Percentiles rank a stretch among this genome's conserved stretches.
Evolutionary conservation across 2,329 filamentous ascomycete species (phyloP).

Genomic region (Epichloe gansuensis): DNA sequence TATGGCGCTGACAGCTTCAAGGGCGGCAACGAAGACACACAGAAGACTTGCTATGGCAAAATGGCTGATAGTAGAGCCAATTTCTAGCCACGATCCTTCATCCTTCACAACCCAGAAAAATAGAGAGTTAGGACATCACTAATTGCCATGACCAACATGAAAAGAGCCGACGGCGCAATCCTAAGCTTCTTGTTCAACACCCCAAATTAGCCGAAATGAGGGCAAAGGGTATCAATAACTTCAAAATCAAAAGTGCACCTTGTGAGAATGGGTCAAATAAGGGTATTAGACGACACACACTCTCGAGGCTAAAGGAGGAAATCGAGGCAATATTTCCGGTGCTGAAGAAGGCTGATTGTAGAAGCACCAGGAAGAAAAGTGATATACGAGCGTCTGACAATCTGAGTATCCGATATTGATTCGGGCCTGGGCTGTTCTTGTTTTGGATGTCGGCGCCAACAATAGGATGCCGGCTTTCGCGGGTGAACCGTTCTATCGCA

Average conservation of each 20-base stretch:
- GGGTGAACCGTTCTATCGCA: not conserved
- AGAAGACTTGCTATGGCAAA: conserved; percentile 85
- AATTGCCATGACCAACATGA: conserved; percentile 88
- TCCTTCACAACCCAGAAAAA: conserved; percentile 98
- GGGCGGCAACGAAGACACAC: conserved; percentile 77
- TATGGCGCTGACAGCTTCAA: conserved; percentile 76
- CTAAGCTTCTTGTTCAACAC: conserved; percentile 76
- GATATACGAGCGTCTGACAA: conserved; percentile 79
- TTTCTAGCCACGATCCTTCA: conserved; percentile 94
- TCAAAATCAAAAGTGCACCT: conserved; percentile 72
- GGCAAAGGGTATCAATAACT: conserved; percentile 86
- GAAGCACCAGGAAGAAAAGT: conserved; percentile 87
- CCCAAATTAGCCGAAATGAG: conserved; percentile 85
- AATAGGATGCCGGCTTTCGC: not conserved
- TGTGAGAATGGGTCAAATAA: conserved; percentile 92
- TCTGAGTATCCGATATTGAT: conserved; percentile 50
- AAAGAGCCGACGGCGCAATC: conserved; percentile 77
- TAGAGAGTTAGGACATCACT: conserved; percentile 86
- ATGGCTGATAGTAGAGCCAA: conserved; percentile 91
- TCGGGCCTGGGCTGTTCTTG: conserved; percentile 1
- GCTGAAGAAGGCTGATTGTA: conserved; percentile 94
- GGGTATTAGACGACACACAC: conserved; percentile 75
- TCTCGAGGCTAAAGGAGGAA: conserved; percentile 86
- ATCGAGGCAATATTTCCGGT: conserved; percentile 93
- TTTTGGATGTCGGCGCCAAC: not conserved